Evolutionary conservation across 2,329 filamentous ascomycete genomes (phyloP), one percentile per base, ranked within the genome.

Genomic region (Pyrenochaeta sp.): DNA sequence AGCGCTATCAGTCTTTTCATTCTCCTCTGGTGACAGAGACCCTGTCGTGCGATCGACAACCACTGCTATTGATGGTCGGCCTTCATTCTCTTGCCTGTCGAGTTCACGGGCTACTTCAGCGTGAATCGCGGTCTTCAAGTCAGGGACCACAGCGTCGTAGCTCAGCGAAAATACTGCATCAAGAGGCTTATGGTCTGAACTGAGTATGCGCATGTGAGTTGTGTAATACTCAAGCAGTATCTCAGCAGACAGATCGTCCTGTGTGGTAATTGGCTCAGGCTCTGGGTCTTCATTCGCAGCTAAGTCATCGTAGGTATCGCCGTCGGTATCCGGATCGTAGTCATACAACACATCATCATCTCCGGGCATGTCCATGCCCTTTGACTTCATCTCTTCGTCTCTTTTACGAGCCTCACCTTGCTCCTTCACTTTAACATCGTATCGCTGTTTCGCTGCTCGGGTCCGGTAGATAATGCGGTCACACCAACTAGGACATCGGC

Each of bases 131-230:
- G 91, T 86, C 72, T 96, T 97, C 21, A 97, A 79, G 23, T 94
- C 88, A 0, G 92, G 90, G 0, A 96, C 87, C 1, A 97, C 90
- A 0, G 91, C 90, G 58, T 97, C 91, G 69, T 95, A 97, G 39
- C 90, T 88, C 7, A 99, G 77, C 0, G 85, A 89, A 69, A 98
- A 98, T 0, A 93, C 80, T 0, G 92, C 91, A 53, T 88, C 86
- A 1, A 99, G 79, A 0, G 95, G 96, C 73, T 99, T 99, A 76
- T 99, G 95, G 66, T 99, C 95, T 0, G 94, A 98, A 0, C 94
- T 97, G 14, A 91, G 85, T 20, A 99, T 88, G 15, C 90, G 85
- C 74, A 98, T 95, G 68, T 98, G 91, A 0, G 93, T 94, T 0
- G 88, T 87, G 72, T 99, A 99, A 52, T 90, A 81, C 47, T 86